Evolutionary conservation across 1,139 yeast species (phyloP).

Genomic region (Debaryomycetaceae sp.): DNA sequence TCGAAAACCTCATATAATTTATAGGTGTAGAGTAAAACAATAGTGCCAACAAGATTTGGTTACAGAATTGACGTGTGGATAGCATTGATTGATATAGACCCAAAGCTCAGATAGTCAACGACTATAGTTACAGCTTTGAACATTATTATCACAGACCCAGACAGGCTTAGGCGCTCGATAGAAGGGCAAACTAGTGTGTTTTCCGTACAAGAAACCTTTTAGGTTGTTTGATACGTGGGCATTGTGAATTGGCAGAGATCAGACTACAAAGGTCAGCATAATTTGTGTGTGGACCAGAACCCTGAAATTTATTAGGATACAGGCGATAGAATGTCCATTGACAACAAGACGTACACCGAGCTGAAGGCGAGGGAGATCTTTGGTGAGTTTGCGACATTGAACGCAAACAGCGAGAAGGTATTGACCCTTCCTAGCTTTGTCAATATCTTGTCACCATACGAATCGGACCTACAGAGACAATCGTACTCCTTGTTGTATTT

Average conservation of each 20-base stretch:
- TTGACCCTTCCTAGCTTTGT: slow-evolving; percentile 38
- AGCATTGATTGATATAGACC: no score
- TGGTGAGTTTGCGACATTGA: slow-evolving; percentile 28
- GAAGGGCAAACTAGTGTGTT: no score
- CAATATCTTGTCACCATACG: slow-evolving; percentile 41
- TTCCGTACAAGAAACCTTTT: no score
- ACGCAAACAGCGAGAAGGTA: slow-evolving; percentile 15
- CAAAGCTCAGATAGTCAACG: no score
- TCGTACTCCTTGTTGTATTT: slow-evolving; percentile 53
- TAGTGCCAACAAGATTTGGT: neutral
- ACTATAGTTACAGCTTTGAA: no score
- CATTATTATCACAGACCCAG: no score
- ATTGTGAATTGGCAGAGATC: no score
- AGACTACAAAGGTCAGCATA: no score
- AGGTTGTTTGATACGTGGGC: no score
- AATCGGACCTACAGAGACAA: slow-evolving; percentile 38
- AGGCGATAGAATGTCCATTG: neutral
- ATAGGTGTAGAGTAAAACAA: neutral
- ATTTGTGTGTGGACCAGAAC: no score
- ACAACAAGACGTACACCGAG: slow-evolving; percentile 10
- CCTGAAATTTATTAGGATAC: neutral
- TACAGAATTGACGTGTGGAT: neutral
- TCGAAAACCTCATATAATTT: neutral
- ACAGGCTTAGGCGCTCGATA: no score
- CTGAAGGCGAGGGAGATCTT: slow-evolving; percentile 38